Base-by-base conservation (phyloP, 306 rosid species). In the Geum urbanum region DNA sequence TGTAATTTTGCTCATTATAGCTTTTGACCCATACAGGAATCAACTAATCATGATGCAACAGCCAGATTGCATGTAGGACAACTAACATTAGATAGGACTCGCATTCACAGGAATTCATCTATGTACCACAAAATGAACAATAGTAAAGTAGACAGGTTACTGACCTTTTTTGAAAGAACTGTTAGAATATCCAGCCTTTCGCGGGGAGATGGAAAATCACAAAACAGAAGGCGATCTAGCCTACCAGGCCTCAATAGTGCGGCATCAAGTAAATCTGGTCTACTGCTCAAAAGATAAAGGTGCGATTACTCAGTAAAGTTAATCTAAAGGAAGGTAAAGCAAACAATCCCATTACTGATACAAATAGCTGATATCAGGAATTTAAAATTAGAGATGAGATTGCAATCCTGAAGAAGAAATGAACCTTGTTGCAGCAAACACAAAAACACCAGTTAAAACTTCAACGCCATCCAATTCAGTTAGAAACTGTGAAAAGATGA, bases 371-470 rank as follows among this genome's bases (percentile, higher is more conserved):
- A 37, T 11, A 67, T 37, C 59, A 15, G 16, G 35, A 24, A 70
- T 56, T 45, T 43, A 44, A 24, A 16, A 41, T 16, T 56, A 5
- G 35, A 45, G 45, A 70, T 8, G 7, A 56, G 15, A 46, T 44
- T 12, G 16, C 16, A 15, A 56, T 12, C 48, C 11, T 14, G 61
- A 54, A 54, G 59, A 83, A 61, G 85, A 76, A 78, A 87, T 79
- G 32, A 76, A 94, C 98, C 98, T 94, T 73, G 98, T 94, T 45
- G 98, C 97, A 67, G 98, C 97, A 84, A 94, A 94, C 70, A 94
- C 98, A 84, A 94, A 94, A 60, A 94, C 97, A 75, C 98, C 97
- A 12, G 91, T 86, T 76, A 94, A 82, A 84, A 90, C 84, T 82
- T 94, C 97, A 67, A 92, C 91, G 72, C 98, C 98, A 49, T 94